Evolutionary conservation across 441 rosid species (phyloP), one percentile per base, ranked within the genome.

Genomic region (Pelargonium fulgidum): DNA sequence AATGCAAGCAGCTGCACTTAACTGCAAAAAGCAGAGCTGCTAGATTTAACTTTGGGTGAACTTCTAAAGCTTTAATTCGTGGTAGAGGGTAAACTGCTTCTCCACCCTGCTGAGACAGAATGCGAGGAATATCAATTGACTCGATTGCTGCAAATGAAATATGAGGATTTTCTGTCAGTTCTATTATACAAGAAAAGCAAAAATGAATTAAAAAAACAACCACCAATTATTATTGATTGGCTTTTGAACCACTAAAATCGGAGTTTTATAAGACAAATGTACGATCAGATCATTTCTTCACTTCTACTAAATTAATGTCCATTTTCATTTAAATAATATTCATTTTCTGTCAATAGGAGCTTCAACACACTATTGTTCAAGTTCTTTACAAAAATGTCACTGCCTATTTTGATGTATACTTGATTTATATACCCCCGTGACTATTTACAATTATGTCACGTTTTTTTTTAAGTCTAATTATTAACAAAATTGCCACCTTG

Each of bases 71-170:
- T 81, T 75, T 91, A 72, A 95, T 88, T 68, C 90, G 82, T 52
- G 99, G 99, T 76, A 92, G 79, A 72, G 98, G 98, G 78, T 92
- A 95, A 75, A 95, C 96, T 58, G 99, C 80, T 86, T 95, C 99
- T 73, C 98, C 99, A 65, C 96, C 96, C 82, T 89, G 92, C 78
- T 92, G 97, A 72, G 96, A 92, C 68, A 95, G 86, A 84, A 95
- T 78, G 70, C 86, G 85, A 75, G 97, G 98, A 69, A 95, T 82
- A 78, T 95, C 98, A 69, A 92, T 81, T 41, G 92, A 77, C 73
- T 92, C 99, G 76, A 91, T 92, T 72, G 96, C 99, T 92, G 90
- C 78, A 85, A 73, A 59, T 22, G 82, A 66, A 59, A 65, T 66
- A 67, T 69, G 66, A 65, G 65, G 62, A 61, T 13, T 71, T 10